Base-by-base conservation (phyloP, 768 basidiomycete genomes). In the Rhizopogon vinicolor region DNA sequence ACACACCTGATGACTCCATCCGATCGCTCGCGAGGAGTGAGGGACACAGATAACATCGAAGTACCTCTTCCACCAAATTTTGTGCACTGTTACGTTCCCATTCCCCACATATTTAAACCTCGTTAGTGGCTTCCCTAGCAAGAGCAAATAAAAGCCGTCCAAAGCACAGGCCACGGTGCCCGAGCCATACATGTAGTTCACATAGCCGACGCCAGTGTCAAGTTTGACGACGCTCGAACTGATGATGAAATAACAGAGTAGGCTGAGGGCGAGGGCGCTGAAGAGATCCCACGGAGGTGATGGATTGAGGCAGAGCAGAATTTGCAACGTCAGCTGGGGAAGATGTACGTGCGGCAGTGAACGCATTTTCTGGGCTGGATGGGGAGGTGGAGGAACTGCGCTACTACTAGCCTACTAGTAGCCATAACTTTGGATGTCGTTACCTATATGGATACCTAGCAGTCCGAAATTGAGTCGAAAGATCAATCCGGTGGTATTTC, bases 1-100 rank as follows among this genome's bases (percentile, higher is more conserved):
- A n/a, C 29, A 3, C 16, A 54, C 56, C 41, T 44, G 39, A 45
- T 49, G 44, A 9, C 39, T 49, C 52, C 56, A 57, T 43, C 56
- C 56, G n/a, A n/a, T n/a, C n/a, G 9, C 56, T 7, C 46, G 31
- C 8, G 56, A 52, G 16, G 41, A 54, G 7, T 49, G 37, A 14
- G 37, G 31, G 40, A 54, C 40, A 35, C 25, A 13, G 1, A 40
- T 16, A 10, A 54, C n/a, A 41, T 53, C 48, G n/a, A 57, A n/a
- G 12, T 37, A 50, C 35, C 41, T 53, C 37, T 43, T 45, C 22
- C 46, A 31, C 19, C 48, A 54, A 18, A 25, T 3, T 29, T 31
- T 28, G 39, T 44, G 45, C 2, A 43, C 56, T 14, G 35, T 41
- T 42, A 16, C 41, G 19, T 42, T 44, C 33, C n/a, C 41, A 5